Percentiles rank a stretch among this genome's conserved stretches.
These are phyloP conservation scores for Ceratocystis cubensis DNA, from an alignment of 2,329 filamentous ascomycete species.

Conservation along the genomic window DNA sequence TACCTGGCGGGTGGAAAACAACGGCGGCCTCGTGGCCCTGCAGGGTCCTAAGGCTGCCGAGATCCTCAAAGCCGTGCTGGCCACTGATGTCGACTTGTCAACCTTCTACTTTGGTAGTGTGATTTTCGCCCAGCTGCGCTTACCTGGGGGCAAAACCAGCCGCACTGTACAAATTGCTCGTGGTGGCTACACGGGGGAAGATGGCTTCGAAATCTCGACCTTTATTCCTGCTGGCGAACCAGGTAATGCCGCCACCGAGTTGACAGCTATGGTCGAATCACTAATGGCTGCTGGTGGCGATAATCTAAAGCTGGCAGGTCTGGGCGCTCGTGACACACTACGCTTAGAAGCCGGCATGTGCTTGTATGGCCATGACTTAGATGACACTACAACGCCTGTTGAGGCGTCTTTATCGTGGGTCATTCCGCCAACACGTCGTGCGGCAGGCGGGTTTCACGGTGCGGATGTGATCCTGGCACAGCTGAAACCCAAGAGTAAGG, in stretches of 20 bases:
- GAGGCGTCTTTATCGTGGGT: constrained; percentile 59
- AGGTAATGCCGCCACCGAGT: constrained; percentile 43
- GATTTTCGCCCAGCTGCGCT: constrained; percentile 50
- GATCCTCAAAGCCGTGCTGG: constrained; percentile 54
- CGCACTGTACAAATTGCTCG: constrained; percentile 55
- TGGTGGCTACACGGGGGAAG: constrained; percentile 93
- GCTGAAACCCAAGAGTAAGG: constrained; percentile 59
- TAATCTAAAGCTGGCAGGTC: constrained; percentile 63
- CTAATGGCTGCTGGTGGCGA: constrained; percentile 54
- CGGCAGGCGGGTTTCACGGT: constrained; percentile 67
- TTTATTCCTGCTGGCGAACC: constrained; percentile 37
- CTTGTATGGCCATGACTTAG: constrained; percentile 95
- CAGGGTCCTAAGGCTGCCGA: constrained; percentile 70
- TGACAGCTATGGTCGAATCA: constrained; percentile 45
- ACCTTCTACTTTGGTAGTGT: constrained; percentile 73
- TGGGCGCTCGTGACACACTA: constrained; percentile 83
- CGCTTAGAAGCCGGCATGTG: constrained; percentile 97
- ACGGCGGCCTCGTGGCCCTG: constrained; percentile 70
- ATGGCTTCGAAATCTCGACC: constrained; percentile 94
- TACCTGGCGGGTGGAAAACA: constrained; percentile 58
- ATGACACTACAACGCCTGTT: constrained; percentile 55
- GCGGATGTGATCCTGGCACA: constrained; percentile 65
- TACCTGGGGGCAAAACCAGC: constrained; percentile 38
- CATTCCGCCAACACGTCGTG: constrained; percentile 63
- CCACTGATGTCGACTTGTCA: constrained; percentile 43